Evolutionary conservation across 306 rosid species (phyloP).

Genomic region (Gastrolobium bilobum): DNA sequence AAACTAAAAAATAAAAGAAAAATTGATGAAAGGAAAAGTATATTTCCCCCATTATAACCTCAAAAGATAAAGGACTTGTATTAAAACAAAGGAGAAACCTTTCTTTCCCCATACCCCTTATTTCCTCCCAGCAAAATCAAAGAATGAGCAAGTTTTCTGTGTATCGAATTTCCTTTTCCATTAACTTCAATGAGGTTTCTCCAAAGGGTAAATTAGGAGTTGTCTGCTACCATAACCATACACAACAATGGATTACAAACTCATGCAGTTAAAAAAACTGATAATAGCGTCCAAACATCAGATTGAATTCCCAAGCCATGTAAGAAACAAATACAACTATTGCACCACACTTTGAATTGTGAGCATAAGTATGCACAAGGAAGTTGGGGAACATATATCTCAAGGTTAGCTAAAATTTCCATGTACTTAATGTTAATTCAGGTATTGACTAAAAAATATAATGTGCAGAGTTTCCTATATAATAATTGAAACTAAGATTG

Average conservation of each 20-base stretch:
- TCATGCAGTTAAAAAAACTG: background rate
- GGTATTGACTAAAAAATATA: constrained; percentile 15
- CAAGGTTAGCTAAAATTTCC: background rate
- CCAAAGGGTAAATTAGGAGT: background rate
- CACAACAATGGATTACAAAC: background rate
- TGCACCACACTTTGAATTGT: background rate
- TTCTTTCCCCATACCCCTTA: background rate
- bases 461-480: constrained; percentile 31
- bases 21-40: background rate
- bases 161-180: background rate
- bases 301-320: background rate
- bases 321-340: constrained; percentile 7
- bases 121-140: background rate
- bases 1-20: background rate
- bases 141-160: constrained; percentile 15
- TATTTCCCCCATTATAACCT: background rate
- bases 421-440: background rate
- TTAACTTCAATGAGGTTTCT: constrained; percentile 14
- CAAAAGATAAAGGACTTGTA: constrained; percentile 7
- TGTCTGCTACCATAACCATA: background rate
- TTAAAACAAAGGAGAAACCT: background rate
- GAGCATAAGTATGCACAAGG: constrained; percentile 1
- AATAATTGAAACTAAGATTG: constrained; percentile 6
- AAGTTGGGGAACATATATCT: constrained; percentile 10
- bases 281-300: constrained; percentile 2